Evolutionary conservation across 495 filamentous ascomycete genomes (phyloP), one percentile per base, ranked within the genome.

Genomic region (Letharia lupina): DNA sequence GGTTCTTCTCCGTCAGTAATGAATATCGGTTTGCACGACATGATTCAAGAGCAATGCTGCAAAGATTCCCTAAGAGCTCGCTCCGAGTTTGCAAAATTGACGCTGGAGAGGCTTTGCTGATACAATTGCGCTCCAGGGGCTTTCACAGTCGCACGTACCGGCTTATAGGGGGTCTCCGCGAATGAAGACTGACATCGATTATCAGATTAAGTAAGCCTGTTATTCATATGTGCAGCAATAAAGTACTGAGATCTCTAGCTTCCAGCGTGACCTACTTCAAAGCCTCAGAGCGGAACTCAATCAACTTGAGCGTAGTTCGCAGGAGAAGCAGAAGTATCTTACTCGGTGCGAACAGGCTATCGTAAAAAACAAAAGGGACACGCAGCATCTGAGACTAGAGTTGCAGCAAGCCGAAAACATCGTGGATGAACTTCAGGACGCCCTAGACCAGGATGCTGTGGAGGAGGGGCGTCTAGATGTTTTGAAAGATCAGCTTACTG

Each of bases 161-260:
- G 72, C 75, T 44, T 86, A 76, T 64, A 73, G 62, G 4, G 76
- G 81, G 4, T 74, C 70, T n/a, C 78, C 86, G 35, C 85, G 91
- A 12, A 95, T 98, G 86, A 88, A 89, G 74, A 88, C 90, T 0
- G 90, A 96, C 70, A 76, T 85, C 11, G 87, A 84, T 48, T 82
- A 82, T 31, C 89, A 90, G 75, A 82, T 89, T 48, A 79, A 76
- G 76, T 83, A 80, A 52, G 77, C 58, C 28, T 65, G n/a, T 47
- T 39, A 40, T 42, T n/a, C 12, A 13, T 16, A 8, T 52, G 23
- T n/a, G 15, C 61, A 44, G 35, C 28, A 31, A 28, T 44, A 44
- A 0, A 20, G 4, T 16, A n/a, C 64, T 66, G 41, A 69, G 15
- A 12, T n/a, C 20, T 35, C 2, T 58, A 84, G 80, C 31, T 69